Evolutionary conservation across 768 basidiomycete genomes (phyloP).

Genomic region (Termitomyces sp.): DNA sequence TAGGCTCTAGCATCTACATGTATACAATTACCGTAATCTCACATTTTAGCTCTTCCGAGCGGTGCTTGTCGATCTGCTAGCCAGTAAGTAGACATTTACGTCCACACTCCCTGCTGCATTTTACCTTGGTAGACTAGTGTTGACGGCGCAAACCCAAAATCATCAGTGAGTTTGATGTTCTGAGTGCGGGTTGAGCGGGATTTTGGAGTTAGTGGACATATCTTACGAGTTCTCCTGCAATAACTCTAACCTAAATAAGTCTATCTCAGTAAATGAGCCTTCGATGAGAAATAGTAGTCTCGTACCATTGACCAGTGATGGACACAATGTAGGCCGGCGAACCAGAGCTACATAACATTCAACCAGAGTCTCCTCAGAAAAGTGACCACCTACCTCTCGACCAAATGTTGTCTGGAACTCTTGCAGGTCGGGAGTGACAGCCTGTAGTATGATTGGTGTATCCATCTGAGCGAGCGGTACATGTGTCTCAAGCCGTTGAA

Average conservation of each 20-base stretch:
- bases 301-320: constrained; percentile 88
- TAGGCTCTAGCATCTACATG: not conserved
- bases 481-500: constrained; percentile 49
- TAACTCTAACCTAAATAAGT: constrained; percentile 60
- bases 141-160: constrained; percentile 85
- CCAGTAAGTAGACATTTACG: constrained; percentile 1
- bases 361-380: not conserved
- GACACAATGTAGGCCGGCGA: constrained; percentile 78
- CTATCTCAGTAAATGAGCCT: not conserved
- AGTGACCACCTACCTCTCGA: constrained; percentile 51
- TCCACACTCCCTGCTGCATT: constrained; percentile 7
- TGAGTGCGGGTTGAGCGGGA: constrained; percentile 19
- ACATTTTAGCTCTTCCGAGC: constrained; percentile 63
- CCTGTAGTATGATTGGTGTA: constrained; percentile 64
- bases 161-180: constrained; percentile 63
- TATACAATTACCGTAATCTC: constrained; percentile 4
- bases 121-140: constrained; percentile 71
- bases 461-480: constrained; percentile 45
- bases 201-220: constrained; percentile 1
- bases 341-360: constrained; percentile 59
- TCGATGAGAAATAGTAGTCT: not conserved
- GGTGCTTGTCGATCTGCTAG: constrained; percentile 44
- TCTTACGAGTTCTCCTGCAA: constrained; percentile 76
- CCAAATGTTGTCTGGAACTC: constrained; percentile 76
- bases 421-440: constrained; percentile 75